Conservation (phyloP, 179 eudicot genomes). For the Patellifolia procumbens region DNA sequence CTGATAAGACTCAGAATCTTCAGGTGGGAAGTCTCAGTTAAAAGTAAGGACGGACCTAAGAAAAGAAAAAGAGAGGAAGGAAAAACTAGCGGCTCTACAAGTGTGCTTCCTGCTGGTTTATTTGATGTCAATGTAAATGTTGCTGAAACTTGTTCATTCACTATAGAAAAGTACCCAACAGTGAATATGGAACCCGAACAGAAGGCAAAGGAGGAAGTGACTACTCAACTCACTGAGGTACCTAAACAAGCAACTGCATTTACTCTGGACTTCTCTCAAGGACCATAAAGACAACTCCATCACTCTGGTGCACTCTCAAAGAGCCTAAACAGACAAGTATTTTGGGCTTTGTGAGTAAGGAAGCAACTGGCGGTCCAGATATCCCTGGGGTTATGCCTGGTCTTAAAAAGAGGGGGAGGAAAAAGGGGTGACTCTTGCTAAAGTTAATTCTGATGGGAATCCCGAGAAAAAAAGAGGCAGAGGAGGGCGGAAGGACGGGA, state of each 20-base stretch:
- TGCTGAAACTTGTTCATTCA: conserved; percentile 20
- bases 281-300: not conserved
- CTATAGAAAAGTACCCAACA: conserved; percentile 13
- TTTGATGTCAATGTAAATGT: conserved; percentile 27
- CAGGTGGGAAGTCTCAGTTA: conserved; percentile 24
- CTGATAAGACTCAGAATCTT: conserved; percentile 18
- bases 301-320: conserved; percentile 6
- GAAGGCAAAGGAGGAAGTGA: conserved; percentile 19
- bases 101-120: conserved; percentile 15
- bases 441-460: conserved; percentile 19
- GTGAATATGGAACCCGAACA: conserved; percentile 13
- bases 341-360: conserved; percentile 19
- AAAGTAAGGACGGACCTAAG: conserved; percentile 31
- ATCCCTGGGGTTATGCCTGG: conserved; percentile 34
- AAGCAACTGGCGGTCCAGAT: conserved; percentile 43
- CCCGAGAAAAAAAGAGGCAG: conserved; percentile 36
- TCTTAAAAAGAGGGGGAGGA: conserved; percentile 50
- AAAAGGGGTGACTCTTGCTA: conserved; percentile 28
- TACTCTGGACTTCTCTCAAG: conserved; percentile 26
- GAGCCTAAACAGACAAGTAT: conserved; percentile 1
- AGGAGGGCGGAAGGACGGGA: conserved; percentile 31
- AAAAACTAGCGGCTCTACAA: conserved; percentile 14
- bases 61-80: conserved; percentile 50
- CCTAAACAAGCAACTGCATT: conserved; percentile 19
- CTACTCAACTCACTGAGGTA: conserved; percentile 14